A percentile compares a stretch with the other conserved stretches of the same genome.
Evolutionary conservation across 257 asterid genomes (phyloP).

Genomic region (Fraxinus americana): DNA sequence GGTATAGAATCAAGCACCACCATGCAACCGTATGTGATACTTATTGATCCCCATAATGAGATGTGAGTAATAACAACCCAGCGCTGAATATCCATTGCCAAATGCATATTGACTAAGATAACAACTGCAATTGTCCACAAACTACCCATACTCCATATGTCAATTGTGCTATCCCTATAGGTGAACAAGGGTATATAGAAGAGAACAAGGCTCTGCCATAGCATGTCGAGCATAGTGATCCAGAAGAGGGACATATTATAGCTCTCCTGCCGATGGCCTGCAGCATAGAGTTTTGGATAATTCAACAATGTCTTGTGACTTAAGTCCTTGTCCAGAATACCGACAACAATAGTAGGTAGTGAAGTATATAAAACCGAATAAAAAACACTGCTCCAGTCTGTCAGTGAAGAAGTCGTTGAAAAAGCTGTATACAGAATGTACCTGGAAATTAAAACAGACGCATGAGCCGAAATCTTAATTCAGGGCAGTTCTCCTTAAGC

Average conservation of each 20-base stretch:
- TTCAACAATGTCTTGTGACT: conserved; percentile 79
- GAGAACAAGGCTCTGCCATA: conserved; percentile 98
- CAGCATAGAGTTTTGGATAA: conserved; percentile 92
- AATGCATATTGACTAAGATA: conserved; percentile 80
- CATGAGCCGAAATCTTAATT: conserved; percentile 12
- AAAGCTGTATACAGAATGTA: conserved; percentile 83
- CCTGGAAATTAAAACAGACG: conserved; percentile 49
- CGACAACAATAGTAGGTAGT: conserved; percentile 88
- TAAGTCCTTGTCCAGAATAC: conserved; percentile 91
- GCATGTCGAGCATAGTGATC: conserved; percentile 90
- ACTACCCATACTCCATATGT: conserved; percentile 98
- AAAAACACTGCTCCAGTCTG: conserved; percentile 97
- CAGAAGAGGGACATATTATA: conserved; percentile 89
- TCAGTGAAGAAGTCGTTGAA: conserved; percentile 91
- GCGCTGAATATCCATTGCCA: conserved; percentile 93
- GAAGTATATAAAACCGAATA: conserved; percentile 94
- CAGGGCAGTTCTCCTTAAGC: conserved; percentile 8
- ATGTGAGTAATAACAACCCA: conserved; percentile 83
- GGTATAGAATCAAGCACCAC: conserved; percentile 86
- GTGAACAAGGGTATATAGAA: conserved; percentile 76
- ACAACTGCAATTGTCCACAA: conserved; percentile 96
- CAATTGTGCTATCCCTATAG: conserved; percentile 76
- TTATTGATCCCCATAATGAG: conserved; percentile 91
- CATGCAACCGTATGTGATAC: conserved; percentile 52
- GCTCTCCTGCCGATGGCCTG: conserved; percentile 92